phyloP scores from a whole-genome alignment of 176 grass and related monocot species.

The Pontederia crassipes region DNA sequence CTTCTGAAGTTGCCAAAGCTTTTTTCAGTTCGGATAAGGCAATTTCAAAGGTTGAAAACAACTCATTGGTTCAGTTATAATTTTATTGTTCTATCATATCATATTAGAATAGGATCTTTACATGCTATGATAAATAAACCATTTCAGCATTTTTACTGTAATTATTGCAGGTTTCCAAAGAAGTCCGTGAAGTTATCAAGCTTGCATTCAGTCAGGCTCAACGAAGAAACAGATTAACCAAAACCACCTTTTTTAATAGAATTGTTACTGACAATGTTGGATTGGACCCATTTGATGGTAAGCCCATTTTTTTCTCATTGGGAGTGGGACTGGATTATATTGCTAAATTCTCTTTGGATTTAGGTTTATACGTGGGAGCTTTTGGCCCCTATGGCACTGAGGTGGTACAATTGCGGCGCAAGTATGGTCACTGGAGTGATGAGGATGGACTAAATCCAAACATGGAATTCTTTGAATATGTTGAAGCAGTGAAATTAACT shows the following conservation, averaged over 20 bases:
- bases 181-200: conserved; percentile 74
- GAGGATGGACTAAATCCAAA: conserved; percentile 25
- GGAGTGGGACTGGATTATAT: too few relatives aligned
- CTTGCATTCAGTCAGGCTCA: conserved; percentile 58
- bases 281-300: conserved; percentile 86
- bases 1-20: conserved; percentile 63
- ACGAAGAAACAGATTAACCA: conserved; percentile 51
- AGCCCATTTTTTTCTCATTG: conserved; percentile 3
- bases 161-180: conserved; percentile 44
- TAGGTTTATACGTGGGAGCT: conserved; percentile 91
- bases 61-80: conserved; percentile 7
- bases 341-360: conserved; percentile 6
- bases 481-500: conserved; percentile 96
- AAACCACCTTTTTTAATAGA: conserved; percentile 70
- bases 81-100: neutral
- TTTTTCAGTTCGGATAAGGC: conserved; percentile 67
- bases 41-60: conserved; percentile 45
- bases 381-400: conserved; percentile 96
- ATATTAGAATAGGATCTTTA: neutral
- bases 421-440: conserved; percentile 76
- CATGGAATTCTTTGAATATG: conserved; percentile 91
- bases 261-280: conserved; percentile 51
- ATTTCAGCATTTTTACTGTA: too few relatives aligned
- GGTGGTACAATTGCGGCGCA: conserved; percentile 72
- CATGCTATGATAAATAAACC: too few relatives aligned